These are phyloP conservation scores for Fusarium sp. DNA, from an alignment of 2,329 filamentous ascomycete species.

Conservation along the genomic window DNA sequence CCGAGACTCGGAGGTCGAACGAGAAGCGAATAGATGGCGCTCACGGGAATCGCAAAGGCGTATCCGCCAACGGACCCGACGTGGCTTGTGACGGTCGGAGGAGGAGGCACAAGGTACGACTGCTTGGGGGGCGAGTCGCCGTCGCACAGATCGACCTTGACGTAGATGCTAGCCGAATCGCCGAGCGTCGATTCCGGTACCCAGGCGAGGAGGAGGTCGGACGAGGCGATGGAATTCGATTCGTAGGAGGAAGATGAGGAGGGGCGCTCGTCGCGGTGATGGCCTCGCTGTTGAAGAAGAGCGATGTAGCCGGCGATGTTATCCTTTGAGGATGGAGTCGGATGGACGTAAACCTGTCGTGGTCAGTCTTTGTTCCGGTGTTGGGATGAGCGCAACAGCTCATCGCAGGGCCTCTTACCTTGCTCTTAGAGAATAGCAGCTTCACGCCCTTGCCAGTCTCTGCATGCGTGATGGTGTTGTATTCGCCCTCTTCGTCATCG, in stretches of 20 bases:
- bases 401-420: slow-evolving; percentile 63
- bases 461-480: slow-evolving; percentile 90
- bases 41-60: slow-evolving; percentile 90
- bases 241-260: slow-evolving; percentile 47
- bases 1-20: slow-evolving; percentile 92
- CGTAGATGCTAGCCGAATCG: slow-evolving; percentile 87
- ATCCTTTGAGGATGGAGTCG: slow-evolving; percentile 91
- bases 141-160: slow-evolving; percentile 92
- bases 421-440: slow-evolving; percentile 95
- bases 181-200: slow-evolving; percentile 89
- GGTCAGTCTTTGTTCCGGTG: slow-evolving; percentile 19
- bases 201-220: slow-evolving; percentile 91
- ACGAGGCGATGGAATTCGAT: slow-evolving; percentile 63
- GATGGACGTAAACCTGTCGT: slow-evolving; percentile 90
- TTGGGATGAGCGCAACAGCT: background rate
- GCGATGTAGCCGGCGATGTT: slow-evolving; percentile 96
- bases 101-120: slow-evolving; percentile 90
- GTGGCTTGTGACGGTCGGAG: slow-evolving; percentile 85
- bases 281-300: slow-evolving; percentile 86
- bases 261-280: slow-evolving; percentile 54
- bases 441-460: slow-evolving; percentile 87
- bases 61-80: slow-evolving; percentile 80
- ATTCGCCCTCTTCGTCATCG: slow-evolving; percentile 95
- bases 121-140: slow-evolving; percentile 84
- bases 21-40: slow-evolving; percentile 89